Percentiles rank a stretch among this genome's conserved stretches.
Conservation (phyloP, 306 rosid species). For the Geum urbanum region DNA sequence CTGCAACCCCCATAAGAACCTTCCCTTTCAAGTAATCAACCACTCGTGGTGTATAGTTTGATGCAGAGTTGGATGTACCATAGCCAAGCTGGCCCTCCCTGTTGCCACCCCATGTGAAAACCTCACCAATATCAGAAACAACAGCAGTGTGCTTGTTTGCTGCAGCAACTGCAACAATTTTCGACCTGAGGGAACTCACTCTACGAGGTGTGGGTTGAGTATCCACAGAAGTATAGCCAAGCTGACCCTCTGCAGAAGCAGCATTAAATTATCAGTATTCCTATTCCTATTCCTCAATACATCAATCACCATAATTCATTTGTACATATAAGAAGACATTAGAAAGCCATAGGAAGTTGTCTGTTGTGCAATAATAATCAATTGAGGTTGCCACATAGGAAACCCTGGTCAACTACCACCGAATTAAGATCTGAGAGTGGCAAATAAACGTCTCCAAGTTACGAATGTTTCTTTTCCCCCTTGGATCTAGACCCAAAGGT, state of each 20-base stretch:
- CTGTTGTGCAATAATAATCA: too few relatives aligned
- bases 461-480: neutral
- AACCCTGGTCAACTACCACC: neutral
- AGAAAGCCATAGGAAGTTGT: neutral
- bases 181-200: slow-evolving; percentile 76
- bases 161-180: slow-evolving; percentile 77
- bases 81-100: slow-evolving; percentile 97
- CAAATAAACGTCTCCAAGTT: neutral
- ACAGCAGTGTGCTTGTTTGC: slow-evolving; percentile 98
- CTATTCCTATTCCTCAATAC: slow-evolving; percentile 7
- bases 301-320: neutral
- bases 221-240: slow-evolving; percentile 93
- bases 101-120: slow-evolving; percentile 95
- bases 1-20: slow-evolving; percentile 59
- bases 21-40: slow-evolving; percentile 95
- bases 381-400: too few relatives aligned
- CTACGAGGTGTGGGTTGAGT: slow-evolving; percentile 92
- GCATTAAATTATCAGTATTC: neutral
- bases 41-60: slow-evolving; percentile 80
- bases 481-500: neutral
- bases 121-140: slow-evolving; percentile 81
- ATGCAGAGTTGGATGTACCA: slow-evolving; percentile 96
- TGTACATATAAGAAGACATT: neutral
- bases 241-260: slow-evolving; percentile 83
- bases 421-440: neutral